Conservation (phyloP, 2,329 filamentous ascomycete species). For the Aspergillus sp. region DNA sequence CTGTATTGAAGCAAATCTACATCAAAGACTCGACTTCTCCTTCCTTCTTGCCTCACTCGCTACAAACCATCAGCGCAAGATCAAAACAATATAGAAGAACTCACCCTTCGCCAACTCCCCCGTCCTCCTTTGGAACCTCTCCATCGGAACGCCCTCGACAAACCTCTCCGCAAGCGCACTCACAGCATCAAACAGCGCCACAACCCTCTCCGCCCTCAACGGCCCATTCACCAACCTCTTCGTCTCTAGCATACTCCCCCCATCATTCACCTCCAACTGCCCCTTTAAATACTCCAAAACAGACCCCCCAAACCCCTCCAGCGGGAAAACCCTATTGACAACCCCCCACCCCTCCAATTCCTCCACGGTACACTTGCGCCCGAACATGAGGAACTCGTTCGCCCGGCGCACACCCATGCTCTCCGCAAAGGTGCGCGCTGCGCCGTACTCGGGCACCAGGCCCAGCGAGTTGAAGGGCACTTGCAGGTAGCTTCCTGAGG, state of each 20-base stretch:
- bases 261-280: constrained; percentile 49
- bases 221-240: constrained; percentile 52
- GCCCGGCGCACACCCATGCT: constrained; percentile 52
- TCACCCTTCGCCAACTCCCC: not conserved
- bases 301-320: constrained; percentile 42
- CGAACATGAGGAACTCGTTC: constrained; percentile 56
- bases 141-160: constrained; percentile 47
- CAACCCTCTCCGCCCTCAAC: constrained; percentile 44
- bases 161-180: constrained; percentile 52
- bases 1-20: too few relatives aligned
- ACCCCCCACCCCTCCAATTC: constrained; percentile 48
- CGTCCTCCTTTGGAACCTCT: constrained; percentile 46
- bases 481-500: constrained; percentile 47
- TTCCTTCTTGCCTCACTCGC: not conserved
- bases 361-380: constrained; percentile 44
- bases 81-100: not conserved
- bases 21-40: too few relatives aligned
- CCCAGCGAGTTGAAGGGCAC: constrained; percentile 51
- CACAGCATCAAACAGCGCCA: constrained; percentile 49
- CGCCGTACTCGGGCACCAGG: constrained; percentile 52
- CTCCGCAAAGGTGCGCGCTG: constrained; percentile 47
- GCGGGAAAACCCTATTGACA: constrained; percentile 48
- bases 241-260: constrained; percentile 54
- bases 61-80: not conserved
- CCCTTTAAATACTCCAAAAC: constrained; percentile 45